Conservation (phyloP, 129 eudicot genomes). For the Arctium minus region DNA sequence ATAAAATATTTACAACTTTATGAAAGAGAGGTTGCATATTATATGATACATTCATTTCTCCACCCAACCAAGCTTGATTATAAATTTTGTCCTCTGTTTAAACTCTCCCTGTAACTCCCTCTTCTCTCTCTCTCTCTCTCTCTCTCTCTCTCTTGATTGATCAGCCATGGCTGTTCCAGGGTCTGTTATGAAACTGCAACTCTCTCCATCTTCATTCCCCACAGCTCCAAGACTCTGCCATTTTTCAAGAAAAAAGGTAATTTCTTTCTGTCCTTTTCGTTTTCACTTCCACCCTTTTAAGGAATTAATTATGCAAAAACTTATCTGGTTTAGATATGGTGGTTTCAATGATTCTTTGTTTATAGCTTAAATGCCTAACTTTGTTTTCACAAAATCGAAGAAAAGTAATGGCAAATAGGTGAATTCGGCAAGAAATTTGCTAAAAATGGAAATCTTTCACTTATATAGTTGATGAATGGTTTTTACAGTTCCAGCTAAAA, state of each 20-base stretch:
- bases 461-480: background rate
- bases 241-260: conserved; percentile 47
- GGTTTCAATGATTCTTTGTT: background rate
- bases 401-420: background rate
- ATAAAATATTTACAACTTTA: background rate
- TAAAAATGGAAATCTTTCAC: background rate
- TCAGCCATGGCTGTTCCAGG: conserved; percentile 54
- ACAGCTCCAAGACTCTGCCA: conserved; percentile 22
- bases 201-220: conserved; percentile 28
- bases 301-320: background rate
- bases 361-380: background rate
- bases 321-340: background rate
- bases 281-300: background rate
- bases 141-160: conserved; percentile 11
- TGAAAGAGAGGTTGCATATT: conserved; percentile 3
- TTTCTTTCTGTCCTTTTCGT: background rate
- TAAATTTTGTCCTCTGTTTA: conserved; percentile 37
- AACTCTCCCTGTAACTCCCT: conserved; percentile 19
- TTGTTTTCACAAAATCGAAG: no score
- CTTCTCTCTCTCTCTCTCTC: background rate
- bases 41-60: conserved; percentile 29
- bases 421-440: background rate
- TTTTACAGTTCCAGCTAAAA: conserved; percentile 46
- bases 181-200: conserved; percentile 36
- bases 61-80: conserved; percentile 31